phyloP scores from a whole-genome alignment of 176 grass and related monocot species.

The Stipa capillata region DNA sequence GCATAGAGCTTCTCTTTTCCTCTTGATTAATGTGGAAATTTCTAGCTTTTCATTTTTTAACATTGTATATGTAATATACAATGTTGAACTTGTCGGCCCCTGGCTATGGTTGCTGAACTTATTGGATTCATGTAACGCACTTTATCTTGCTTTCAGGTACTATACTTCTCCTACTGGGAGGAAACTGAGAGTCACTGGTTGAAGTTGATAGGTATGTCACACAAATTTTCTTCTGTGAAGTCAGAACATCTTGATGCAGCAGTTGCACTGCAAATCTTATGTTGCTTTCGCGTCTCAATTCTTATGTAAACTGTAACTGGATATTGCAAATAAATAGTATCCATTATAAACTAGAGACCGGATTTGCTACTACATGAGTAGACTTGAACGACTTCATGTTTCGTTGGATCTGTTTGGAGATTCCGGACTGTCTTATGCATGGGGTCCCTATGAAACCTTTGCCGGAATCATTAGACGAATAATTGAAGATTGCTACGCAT shows the following conservation, averaged over 20 bases:
- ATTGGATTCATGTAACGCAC: neutral
- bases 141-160: slow-evolving; percentile 51
- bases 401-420: neutral
- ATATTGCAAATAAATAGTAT: neutral
- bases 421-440: neutral
- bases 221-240: neutral
- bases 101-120: neutral
- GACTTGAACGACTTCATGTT: neutral
- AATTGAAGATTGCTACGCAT: neutral
- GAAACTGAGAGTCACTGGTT: slow-evolving; percentile 67
- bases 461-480: neutral
- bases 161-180: slow-evolving; percentile 65
- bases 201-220: slow-evolving; percentile 55
- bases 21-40: slow-evolving; percentile 8
- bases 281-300: neutral
- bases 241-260: neutral
- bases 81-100: neutral
- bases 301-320: neutral
- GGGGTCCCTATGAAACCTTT: neutral
- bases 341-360: neutral
- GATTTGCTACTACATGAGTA: neutral
- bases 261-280: neutral
- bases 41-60: neutral
- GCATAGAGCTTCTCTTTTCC: neutral
- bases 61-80: neutral